Conservation (phyloP, 768 basidiomycete genomes). For the Tephrocybe rancida region DNA sequence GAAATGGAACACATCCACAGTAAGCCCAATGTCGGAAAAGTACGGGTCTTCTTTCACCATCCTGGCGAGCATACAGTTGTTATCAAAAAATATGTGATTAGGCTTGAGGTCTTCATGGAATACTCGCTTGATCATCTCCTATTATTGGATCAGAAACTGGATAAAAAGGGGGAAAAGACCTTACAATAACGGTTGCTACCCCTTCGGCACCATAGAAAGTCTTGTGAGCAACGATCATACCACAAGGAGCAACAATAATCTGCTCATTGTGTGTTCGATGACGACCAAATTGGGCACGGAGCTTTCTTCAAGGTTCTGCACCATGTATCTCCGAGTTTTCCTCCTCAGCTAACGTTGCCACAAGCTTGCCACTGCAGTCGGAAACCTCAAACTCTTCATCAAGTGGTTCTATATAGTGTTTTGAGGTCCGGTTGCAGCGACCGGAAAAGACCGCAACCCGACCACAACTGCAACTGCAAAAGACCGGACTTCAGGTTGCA, state of each 20-base stretch:
- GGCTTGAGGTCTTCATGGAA: conserved; percentile 17
- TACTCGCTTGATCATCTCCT: conserved; percentile 24
- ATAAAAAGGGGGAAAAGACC: neutral
- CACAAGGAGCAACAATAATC: conserved; percentile 32
- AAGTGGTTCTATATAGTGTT: too few relatives aligned
- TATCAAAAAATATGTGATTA: conserved; percentile 30
- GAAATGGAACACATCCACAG: conserved; percentile 40
- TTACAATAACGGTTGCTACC: conserved; percentile 1
- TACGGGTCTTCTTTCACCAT: conserved; percentile 4
- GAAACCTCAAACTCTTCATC: too few relatives aligned
- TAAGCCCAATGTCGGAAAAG: conserved; percentile 24
- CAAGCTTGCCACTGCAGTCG: too few relatives aligned
- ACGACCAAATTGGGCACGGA: conserved; percentile 29
- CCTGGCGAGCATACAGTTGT: conserved; percentile 15
- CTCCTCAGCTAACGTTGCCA: too few relatives aligned
- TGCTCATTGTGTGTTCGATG: conserved; percentile 35
- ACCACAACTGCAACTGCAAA: too few relatives aligned
- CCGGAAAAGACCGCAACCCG: too few relatives aligned
- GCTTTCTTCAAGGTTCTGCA: too few relatives aligned
- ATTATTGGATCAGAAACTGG: conserved; percentile 18
- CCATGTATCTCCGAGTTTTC: too few relatives aligned
- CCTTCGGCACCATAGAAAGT: conserved; percentile 34
- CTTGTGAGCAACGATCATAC: conserved; percentile 29
- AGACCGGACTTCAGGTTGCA: too few relatives aligned
- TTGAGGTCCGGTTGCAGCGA: too few relatives aligned